Evolutionary conservation across 192 early-diverging fungal genomes (phyloP), one percentile per base, ranked within the genome.

Genomic region (Podochytrium sp.): DNA sequence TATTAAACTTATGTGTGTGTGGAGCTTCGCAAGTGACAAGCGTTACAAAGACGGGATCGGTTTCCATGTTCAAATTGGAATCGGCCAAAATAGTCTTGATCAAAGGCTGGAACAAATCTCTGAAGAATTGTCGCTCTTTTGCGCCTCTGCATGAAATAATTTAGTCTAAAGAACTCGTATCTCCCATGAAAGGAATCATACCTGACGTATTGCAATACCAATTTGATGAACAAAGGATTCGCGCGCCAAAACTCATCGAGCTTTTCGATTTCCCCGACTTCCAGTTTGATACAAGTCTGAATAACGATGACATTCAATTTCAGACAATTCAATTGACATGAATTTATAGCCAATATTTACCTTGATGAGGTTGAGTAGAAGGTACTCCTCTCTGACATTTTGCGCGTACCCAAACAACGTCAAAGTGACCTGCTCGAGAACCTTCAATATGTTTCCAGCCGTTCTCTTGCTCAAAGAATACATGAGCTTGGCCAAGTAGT

Each of bases 361-460:
- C 81, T 95, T 93, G 77, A 98, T 96, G 40, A 99, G 79, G 78
- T 93, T 95, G 52, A 99, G 89, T 75, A 99, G 80, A 40, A 99
- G 77, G 71, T 95, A 99, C 81, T 99, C 98, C 68, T 99, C 98
- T 41, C 97, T 85, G 25, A 90, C 86, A 77, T 98, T 96, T 77
- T 98, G 97, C 0, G 96, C 97, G 84, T 97, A 99, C 2, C 96
- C 96, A 82, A 93, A 99, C 58, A 99, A 77, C 20, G 96, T 92
- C 61, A 99, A 79, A 7, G 97, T 95, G 0, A 93, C 90, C 7
- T 91, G 87, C 76, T 99, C 97, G 23, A 98, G 87, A 53, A 96
- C 88, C 82, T 92, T 93, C 50, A 90, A 91, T 14, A 85, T 81
- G 58, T 77, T 86, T 1, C 91, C 90, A 25, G 92, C 87, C 1